Percentiles rank a stretch among this genome's conserved stretches.
phyloP scores from a whole-genome alignment of 306 rosid genomes.

The Quercus agrifolia region DNA sequence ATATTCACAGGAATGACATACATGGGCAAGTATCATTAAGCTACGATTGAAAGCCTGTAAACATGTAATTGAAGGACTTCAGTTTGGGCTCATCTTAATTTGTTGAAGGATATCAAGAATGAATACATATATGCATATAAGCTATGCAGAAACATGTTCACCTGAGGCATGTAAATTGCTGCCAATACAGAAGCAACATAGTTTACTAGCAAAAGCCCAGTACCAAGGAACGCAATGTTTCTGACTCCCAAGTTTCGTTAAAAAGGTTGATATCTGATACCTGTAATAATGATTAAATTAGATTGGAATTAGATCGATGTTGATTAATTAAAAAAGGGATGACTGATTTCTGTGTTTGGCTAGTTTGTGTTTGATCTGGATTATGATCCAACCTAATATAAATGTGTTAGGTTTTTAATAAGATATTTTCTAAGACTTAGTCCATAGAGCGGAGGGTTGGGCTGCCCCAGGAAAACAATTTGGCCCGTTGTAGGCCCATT shows the following conservation, averaged over 20 bases:
- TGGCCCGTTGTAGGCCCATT: too few species aligned
- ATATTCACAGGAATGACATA: not conserved
- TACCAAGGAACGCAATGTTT: constrained; percentile 86
- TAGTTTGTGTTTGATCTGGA: too few species aligned
- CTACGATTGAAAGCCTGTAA: constrained; percentile 81
- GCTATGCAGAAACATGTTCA: constrained; percentile 18
- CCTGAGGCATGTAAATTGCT: constrained; percentile 82
- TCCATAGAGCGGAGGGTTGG: too few species aligned
- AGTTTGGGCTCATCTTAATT: not conserved
- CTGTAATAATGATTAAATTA: constrained; percentile 36
- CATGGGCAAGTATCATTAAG: constrained; percentile 70
- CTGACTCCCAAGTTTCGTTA: constrained; percentile 91
- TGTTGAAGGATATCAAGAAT: not conserved
- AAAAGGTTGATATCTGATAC: constrained; percentile 90
- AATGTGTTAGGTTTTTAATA: too few species aligned
- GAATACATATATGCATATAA: not conserved
- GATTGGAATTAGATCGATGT: constrained; percentile 10
- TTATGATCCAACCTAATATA: too few species aligned
- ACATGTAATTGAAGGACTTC: constrained; percentile 15
- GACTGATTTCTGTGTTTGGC: not conserved
- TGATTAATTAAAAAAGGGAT: not conserved
- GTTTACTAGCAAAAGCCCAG: constrained; percentile 81
- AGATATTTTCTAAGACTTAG: too few species aligned
- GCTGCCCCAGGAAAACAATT: too few species aligned
- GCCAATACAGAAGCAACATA: constrained; percentile 66